Conservation (phyloP, 805 yeast genomes). For the Candida verbasci region DNA sequence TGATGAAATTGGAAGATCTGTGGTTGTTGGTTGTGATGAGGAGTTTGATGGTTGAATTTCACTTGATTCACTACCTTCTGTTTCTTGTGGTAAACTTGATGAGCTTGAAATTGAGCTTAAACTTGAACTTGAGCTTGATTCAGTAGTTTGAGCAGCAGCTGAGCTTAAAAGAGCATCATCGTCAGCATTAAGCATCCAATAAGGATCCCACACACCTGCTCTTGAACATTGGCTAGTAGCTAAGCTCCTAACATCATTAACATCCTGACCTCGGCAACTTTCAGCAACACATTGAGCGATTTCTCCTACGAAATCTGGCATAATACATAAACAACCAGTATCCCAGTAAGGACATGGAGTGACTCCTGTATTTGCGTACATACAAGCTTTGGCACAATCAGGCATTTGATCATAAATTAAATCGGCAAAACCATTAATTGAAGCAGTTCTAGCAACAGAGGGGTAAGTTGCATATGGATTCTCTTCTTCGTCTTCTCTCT, state of each 20-base stretch:
- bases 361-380: constrained; percentile 24
- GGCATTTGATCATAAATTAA: constrained; percentile 28
- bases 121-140: too few relatives aligned
- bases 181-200: constrained; percentile 21
- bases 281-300: constrained; percentile 35
- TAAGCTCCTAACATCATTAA: constrained; percentile 21
- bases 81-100: too few relatives aligned
- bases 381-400: constrained; percentile 38
- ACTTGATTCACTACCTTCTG: too few relatives aligned
- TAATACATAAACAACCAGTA: constrained; percentile 43
- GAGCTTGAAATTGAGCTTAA: too few relatives aligned
- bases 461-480: constrained; percentile 20
- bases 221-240: constrained; percentile 21
- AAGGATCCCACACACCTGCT: constrained; percentile 26
- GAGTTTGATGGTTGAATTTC: not conserved
- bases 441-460: constrained; percentile 42
- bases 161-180: constrained; percentile 12
- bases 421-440: constrained; percentile 37
- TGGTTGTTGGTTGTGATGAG: not conserved
- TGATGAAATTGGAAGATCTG: constrained; percentile 1
- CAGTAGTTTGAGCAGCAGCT: too few relatives aligned
- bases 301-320: constrained; percentile 27
- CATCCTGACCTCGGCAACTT: constrained; percentile 31
- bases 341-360: constrained; percentile 47
- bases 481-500: not conserved